Evolutionary conservation across 495 filamentous ascomycete species (phyloP).

Genomic region (Achaetomiella virescens): DNA sequence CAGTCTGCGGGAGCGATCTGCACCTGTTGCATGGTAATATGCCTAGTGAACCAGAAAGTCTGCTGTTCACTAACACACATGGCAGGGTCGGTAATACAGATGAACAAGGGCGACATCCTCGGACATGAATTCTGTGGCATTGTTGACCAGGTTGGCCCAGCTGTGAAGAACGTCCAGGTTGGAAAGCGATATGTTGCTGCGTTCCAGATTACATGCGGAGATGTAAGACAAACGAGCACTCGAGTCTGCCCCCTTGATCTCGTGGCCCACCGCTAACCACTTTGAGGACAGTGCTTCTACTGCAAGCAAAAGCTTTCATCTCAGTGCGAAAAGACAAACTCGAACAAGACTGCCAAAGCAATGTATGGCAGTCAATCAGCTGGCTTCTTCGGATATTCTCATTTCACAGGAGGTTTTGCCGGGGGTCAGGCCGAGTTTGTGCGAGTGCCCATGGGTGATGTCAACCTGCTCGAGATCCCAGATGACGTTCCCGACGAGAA

Average conservation of each 20-base stretch:
- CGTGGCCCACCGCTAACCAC: neutral
- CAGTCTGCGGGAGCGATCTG: conserved; percentile 81
- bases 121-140: conserved; percentile 87
- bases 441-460: conserved; percentile 74
- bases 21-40: conserved; percentile 73
- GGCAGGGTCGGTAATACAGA: conserved; percentile 54
- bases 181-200: conserved; percentile 78
- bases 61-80: no score
- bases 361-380: conserved; percentile 72
- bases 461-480: conserved; percentile 75
- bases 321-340: conserved; percentile 73
- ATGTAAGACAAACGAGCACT: conserved; percentile 9
- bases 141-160: conserved; percentile 63
- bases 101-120: conserved; percentile 79
- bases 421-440: conserved; percentile 87
- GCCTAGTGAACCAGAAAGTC: no score
- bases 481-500: conserved; percentile 83
- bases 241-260: neutral
- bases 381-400: conserved; percentile 68
- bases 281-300: conserved; percentile 53
- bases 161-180: conserved; percentile 46
- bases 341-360: conserved; percentile 58
- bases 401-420: conserved; percentile 81
- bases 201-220: conserved; percentile 79
- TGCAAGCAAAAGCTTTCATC: conserved; percentile 70